phyloP scores from a whole-genome alignment of 23 red algal species.

The Gracilaria gracilis region DNA sequence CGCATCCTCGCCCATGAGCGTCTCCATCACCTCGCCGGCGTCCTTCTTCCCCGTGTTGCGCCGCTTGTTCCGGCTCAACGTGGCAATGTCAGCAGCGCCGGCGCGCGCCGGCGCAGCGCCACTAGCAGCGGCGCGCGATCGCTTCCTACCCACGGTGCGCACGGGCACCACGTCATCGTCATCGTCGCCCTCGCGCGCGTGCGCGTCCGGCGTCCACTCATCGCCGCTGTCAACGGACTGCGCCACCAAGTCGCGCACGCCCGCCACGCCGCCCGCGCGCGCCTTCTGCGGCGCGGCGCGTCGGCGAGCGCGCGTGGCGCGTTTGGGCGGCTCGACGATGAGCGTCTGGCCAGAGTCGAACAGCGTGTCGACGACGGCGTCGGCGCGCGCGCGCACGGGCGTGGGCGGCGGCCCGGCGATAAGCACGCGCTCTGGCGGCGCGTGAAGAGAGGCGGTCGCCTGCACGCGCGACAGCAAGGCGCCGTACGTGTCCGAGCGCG shows the following conservation, averaged over 20 bases:
- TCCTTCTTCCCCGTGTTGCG: constrained; percentile 13
- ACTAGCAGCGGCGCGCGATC: not conserved
- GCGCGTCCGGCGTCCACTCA: constrained; percentile 28
- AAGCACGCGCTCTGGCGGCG: constrained; percentile 21
- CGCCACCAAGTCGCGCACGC: not conserved
- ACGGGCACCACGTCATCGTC: not conserved
- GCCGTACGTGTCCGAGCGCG: constrained; percentile 25
- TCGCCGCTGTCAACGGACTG: not conserved
- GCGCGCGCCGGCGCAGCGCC: not conserved
- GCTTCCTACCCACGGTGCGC: not conserved
- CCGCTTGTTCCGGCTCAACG: constrained; percentile 3
- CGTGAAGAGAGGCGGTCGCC: not conserved
- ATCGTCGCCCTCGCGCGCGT: not conserved
- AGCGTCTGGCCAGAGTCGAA: constrained; percentile 16
- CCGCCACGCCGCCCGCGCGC: not conserved
- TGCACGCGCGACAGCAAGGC: constrained; percentile 12
- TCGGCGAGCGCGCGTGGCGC: not conserved
- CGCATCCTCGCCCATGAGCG: constrained; percentile 32
- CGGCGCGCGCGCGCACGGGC: not conserved
- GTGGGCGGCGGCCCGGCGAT: constrained; percentile 33
- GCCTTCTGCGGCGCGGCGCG: not conserved
- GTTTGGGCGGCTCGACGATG: constrained; percentile 47
- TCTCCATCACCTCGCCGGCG: constrained; percentile 19
- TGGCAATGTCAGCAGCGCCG: not conserved
- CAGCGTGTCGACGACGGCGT: not conserved